phyloP scores from a whole-genome alignment of 1,139 yeast species.

The Hansenula lynferdii region DNA sequence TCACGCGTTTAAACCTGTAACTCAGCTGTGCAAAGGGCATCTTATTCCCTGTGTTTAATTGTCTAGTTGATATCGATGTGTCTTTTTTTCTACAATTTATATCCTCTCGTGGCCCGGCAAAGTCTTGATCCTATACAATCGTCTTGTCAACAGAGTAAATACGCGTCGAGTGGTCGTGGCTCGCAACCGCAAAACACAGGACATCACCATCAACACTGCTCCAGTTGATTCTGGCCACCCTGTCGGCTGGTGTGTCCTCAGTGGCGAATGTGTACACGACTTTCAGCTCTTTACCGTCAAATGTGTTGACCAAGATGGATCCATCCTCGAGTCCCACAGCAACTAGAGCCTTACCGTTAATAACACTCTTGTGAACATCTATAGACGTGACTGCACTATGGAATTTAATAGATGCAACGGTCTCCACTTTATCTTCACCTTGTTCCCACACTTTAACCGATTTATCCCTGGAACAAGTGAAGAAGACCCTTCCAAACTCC shows the following conservation, averaged over 20 bases:
- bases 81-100: too few relatives aligned
- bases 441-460: conserved; percentile 65
- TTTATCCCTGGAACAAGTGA: conserved; percentile 89
- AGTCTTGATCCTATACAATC: not conserved
- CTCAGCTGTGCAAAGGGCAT: conserved; percentile 1
- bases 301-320: conserved; percentile 30
- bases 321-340: conserved; percentile 80
- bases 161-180: conserved; percentile 67
- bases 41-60: too few relatives aligned
- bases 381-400: conserved; percentile 68
- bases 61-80: too few relatives aligned
- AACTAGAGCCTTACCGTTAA: conserved; percentile 31
- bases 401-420: conserved; percentile 36
- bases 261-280: conserved; percentile 33
- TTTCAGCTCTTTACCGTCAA: conserved; percentile 17
- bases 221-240: conserved; percentile 58
- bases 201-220: conserved; percentile 26
- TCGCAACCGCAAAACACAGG: conserved; percentile 54
- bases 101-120: not conserved
- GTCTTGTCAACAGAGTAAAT: conserved; percentile 33
- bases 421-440: conserved; percentile 12
- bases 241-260: conserved; percentile 51
- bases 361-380: conserved; percentile 38
- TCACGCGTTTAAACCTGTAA: conserved; percentile 14
- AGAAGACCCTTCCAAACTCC: conserved; percentile 40